These are phyloP conservation scores for Cardiospermum halicacabum DNA, from an alignment of 345 rosid genomes.

Conservation along the genomic window DNA sequence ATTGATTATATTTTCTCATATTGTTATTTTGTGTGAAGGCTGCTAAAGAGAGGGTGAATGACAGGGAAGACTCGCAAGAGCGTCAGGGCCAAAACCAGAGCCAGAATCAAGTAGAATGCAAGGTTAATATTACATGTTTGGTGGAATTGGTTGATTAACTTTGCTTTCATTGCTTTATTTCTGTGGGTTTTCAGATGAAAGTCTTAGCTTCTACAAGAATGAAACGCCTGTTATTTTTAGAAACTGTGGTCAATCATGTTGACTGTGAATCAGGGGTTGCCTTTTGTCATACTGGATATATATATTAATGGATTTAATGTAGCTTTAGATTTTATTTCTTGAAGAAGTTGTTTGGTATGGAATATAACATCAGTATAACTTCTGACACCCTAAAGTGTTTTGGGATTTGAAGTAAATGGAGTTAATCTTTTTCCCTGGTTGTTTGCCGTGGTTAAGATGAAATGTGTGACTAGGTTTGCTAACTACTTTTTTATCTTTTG, in stretches of 20 bases:
- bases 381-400: neutral
- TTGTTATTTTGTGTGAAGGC: slow-evolving; percentile 30
- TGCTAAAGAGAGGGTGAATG: slow-evolving; percentile 57
- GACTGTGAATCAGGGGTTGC: neutral
- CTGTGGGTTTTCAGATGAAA: neutral
- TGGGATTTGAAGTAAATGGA: neutral
- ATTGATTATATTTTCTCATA: neutral
- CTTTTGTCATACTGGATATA: neutral
- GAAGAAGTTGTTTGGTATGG: neutral
- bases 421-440: neutral
- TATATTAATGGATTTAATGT: neutral
- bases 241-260: neutral
- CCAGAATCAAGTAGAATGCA: slow-evolving; percentile 72
- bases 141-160: neutral
- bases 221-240: neutral
- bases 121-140: slow-evolving; percentile 40
- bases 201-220: neutral
- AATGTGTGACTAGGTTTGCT: neutral
- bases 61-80: slow-evolving; percentile 55
- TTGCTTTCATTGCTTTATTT: neutral
- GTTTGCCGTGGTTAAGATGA: neutral
- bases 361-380: neutral
- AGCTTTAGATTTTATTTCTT: neutral
- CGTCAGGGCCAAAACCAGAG: slow-evolving; percentile 37
- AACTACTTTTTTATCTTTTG: neutral